Percentiles rank a stretch among this genome's conserved stretches.
phyloP scores from a whole-genome alignment of 306 rosid genomes.

The Fragaria iinumae region DNA sequence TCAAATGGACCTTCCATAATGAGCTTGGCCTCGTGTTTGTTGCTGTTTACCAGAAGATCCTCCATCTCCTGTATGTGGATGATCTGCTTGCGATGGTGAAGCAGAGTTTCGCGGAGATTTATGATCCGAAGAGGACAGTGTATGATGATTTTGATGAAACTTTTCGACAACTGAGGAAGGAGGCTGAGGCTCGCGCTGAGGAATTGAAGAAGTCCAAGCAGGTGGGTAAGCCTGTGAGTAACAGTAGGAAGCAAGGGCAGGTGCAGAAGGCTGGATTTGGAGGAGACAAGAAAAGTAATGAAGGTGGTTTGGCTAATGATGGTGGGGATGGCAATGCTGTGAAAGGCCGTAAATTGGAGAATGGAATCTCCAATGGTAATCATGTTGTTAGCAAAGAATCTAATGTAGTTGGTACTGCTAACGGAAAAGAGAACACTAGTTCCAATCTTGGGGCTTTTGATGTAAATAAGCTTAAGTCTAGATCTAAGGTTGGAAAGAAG shows the following conservation, averaged over 20 bases:
- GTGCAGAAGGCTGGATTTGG: slow-evolving; percentile 58
- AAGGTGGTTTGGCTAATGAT: slow-evolving; percentile 43
- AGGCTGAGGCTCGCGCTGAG: slow-evolving; percentile 87
- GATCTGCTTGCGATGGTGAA: slow-evolving; percentile 77
- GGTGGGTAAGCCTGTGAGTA: slow-evolving; percentile 47
- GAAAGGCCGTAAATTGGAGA: slow-evolving; percentile 58
- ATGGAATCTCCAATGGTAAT: slow-evolving; percentile 58
- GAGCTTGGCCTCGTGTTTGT: slow-evolving; percentile 90
- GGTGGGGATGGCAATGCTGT: slow-evolving; percentile 42
- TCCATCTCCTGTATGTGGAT: slow-evolving; percentile 78
- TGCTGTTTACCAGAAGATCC: slow-evolving; percentile 84
- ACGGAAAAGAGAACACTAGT: slow-evolving; percentile 70
- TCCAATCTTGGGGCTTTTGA: slow-evolving; percentile 88
- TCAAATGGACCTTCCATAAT: slow-evolving; percentile 92
- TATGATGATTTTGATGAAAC: slow-evolving; percentile 79
- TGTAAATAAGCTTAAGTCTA: slow-evolving; percentile 93
- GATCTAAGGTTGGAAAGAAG: slow-evolving; percentile 73
- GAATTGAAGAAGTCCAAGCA: slow-evolving; percentile 72
- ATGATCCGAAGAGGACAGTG: slow-evolving; percentile 53
- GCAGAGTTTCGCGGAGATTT: slow-evolving; percentile 63
- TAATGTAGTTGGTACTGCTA: slow-evolving; percentile 45
- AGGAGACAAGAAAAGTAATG: slow-evolving; percentile 52
- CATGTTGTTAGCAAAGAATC: slow-evolving; percentile 45
- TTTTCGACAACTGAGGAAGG: slow-evolving; percentile 71
- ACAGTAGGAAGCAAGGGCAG: slow-evolving; percentile 61